Evolutionary conservation across 2,329 filamentous ascomycete species (phyloP), one percentile per base, ranked within the genome.

Genomic region (Diaporthe vaccinii): DNA sequence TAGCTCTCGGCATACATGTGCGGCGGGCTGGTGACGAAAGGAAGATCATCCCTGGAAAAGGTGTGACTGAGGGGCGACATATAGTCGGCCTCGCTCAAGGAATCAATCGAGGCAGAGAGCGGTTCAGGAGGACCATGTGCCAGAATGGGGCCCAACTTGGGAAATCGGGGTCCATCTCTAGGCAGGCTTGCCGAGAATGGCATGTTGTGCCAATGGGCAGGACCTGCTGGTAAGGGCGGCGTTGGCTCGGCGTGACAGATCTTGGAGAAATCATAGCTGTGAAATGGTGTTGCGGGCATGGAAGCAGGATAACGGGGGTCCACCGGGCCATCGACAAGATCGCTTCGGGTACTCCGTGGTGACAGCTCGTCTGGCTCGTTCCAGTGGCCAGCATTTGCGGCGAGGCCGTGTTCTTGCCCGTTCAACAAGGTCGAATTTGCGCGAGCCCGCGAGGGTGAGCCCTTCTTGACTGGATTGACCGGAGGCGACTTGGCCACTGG

Each of bases 61-160:
- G 87, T 84, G 71, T 91, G 90, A 81, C 86, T 88, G 78, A 92
- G 85, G 12, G 89, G 83, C 76, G 87, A 87, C 85, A 91, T 77
- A 83, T 92, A 92, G 79, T 92, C 90, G 75, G 89, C 87, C 36
- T 92, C 91, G 80, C 89, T 91, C 73, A 92, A 85, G 3, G 90
- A 89, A 78, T 92, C 90, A 74, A 91, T 85, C 0, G 89, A 89
- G 0, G 88, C 87, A 1, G 89, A 89, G 41, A 91, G 84, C 61
- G 86, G 84, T 41, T 89, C 88, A 69, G 84, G 84, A 76, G 87
- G 84, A 76, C 86, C 80, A 57, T 85, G 82, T 77, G 80, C 75
- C 80, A 84, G 75, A 75, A 84, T 77, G 77, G 81, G 79, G 75
- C 83, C 81, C 76, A 88, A 83, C 78, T 87, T 86, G 78, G 85